These are phyloP conservation scores for Penicillium bovifimosum DNA, from an alignment of 495 filamentous ascomycete species.

Conservation along the genomic window DNA sequence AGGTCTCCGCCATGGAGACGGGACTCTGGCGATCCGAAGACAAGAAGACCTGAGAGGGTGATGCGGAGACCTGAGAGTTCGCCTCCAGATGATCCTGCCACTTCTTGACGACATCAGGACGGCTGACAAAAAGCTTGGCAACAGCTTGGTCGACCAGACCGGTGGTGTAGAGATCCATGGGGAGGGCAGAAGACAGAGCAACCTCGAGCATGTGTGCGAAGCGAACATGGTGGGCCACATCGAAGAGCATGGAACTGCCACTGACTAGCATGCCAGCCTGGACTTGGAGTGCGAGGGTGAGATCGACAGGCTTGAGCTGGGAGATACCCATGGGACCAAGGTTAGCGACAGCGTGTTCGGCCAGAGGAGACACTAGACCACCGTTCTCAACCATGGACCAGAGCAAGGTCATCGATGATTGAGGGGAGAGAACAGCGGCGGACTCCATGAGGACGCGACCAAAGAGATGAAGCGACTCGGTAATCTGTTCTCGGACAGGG, in stretches of 20 bases:
- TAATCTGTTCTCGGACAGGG: conserved; percentile 65
- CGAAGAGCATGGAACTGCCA: conserved; percentile 37
- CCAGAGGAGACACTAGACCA: conserved; percentile 54
- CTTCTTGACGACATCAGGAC: conserved; percentile 51
- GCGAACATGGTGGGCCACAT: conserved; percentile 51
- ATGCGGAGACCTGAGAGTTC: conserved; percentile 25
- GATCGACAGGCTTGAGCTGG: conserved; percentile 50
- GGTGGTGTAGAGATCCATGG: conserved; percentile 47
- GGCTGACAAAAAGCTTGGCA: conserved; percentile 45
- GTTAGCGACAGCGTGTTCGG: conserved; percentile 56
- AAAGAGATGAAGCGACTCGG: conserved; percentile 80
- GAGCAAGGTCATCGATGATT: conserved; percentile 54
- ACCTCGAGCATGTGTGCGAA: conserved; percentile 59
- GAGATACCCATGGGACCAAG: conserved; percentile 55
- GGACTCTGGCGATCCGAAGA: conserved; percentile 35
- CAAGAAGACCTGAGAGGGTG: conserved; percentile 8
- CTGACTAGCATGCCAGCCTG: conserved; percentile 57
- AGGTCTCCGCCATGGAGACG: conserved; percentile 33
- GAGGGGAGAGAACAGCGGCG: conserved; percentile 43
- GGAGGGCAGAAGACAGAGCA: conserved; percentile 42
- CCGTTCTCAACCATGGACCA: conserved; percentile 73
- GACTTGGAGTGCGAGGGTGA: conserved; percentile 56
- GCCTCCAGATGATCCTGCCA: conserved; percentile 53
- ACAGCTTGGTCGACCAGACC: conserved; percentile 53
- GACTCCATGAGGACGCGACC: conserved; percentile 48